These are phyloP conservation scores for Pichia membranifaciens DNA, from an alignment of 805 yeast species.

Conservation along the genomic window DNA sequence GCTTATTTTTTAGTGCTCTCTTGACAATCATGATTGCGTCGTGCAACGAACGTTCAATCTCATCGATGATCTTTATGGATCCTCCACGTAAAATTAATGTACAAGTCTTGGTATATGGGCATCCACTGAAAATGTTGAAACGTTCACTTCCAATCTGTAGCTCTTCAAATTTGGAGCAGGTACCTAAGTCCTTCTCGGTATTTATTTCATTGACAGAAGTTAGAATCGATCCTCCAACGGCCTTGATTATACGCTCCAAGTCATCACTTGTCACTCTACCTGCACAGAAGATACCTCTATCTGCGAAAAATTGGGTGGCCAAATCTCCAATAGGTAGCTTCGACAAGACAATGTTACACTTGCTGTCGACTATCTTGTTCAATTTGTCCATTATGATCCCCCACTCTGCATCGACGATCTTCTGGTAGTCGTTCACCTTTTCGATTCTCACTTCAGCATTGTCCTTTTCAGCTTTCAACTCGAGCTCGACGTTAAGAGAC, in stretches of 20 bases:
- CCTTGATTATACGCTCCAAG: constrained; percentile 84
- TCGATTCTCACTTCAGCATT: constrained; percentile 97
- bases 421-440: constrained; percentile 90
- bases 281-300: constrained; percentile 92
- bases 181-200: constrained; percentile 63
- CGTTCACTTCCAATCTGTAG: constrained; percentile 94
- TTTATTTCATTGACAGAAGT: constrained; percentile 67
- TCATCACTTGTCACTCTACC: constrained; percentile 89
- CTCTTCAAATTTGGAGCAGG: constrained; percentile 84
- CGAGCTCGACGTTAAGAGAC: constrained; percentile 85
- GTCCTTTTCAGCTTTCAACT: constrained; percentile 96
- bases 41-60: constrained; percentile 94
- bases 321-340: constrained; percentile 96
- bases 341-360: constrained; percentile 89
- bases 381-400: constrained; percentile 82
- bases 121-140: constrained; percentile 86
- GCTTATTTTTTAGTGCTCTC: constrained; percentile 81
- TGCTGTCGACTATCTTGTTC: constrained; percentile 73
- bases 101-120: constrained; percentile 89
- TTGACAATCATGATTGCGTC: constrained; percentile 99
- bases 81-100: constrained; percentile 95
- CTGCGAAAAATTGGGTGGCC: constrained; percentile 98
- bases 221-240: constrained; percentile 90
- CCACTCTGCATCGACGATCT: constrained; percentile 99
- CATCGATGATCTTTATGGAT: constrained; percentile 97